Percentiles rank a stretch among this genome's conserved stretches.
Evolutionary conservation across 208 protist species (phyloP).

Genomic region (Trypanosoma theileri): DNA sequence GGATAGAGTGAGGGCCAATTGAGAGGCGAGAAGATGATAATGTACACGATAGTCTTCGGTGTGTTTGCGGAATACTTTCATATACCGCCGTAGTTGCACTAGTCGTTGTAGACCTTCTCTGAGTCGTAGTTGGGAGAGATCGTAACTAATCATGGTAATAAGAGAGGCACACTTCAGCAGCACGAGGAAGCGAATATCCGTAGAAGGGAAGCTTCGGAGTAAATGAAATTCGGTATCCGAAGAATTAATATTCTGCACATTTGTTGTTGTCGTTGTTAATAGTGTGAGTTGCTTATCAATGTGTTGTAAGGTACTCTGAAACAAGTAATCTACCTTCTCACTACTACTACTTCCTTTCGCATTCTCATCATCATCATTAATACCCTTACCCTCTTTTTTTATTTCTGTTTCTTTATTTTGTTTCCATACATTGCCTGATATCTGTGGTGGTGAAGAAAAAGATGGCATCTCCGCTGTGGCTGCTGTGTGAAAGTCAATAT

Average conservation of each 20-base stretch:
- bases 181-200: slow-evolving; percentile 53
- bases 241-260: neutral
- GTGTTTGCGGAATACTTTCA: slow-evolving; percentile 42
- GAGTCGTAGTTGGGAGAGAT: slow-evolving; percentile 45
- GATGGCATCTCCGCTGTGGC: neutral
- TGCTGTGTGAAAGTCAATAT: slow-evolving; percentile 14
- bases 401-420: neutral
- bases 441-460: neutral
- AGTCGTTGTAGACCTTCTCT: slow-evolving; percentile 32
- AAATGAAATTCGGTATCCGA: neutral
- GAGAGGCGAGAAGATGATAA: slow-evolving; percentile 51
- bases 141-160: slow-evolving; percentile 38
- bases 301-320: slow-evolving; percentile 23
- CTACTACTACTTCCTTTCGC: neutral
- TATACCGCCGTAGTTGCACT: slow-evolving; percentile 42
- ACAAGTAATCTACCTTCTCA: slow-evolving; percentile 8
- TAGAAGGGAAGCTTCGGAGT: slow-evolving; percentile 19
- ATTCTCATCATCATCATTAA: neutral
- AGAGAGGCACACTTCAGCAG: slow-evolving; percentile 51
- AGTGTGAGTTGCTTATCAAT: slow-evolving; percentile 37
- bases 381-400: neutral
- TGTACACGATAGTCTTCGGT: slow-evolving; percentile 32
- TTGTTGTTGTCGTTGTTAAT: slow-evolving; percentile 27
- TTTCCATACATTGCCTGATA: neutral
- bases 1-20: slow-evolving; percentile 37